Conservation (phyloP, 2,329 filamentous ascomycete genomes). For the Rhytidhysteron rufulum region DNA sequence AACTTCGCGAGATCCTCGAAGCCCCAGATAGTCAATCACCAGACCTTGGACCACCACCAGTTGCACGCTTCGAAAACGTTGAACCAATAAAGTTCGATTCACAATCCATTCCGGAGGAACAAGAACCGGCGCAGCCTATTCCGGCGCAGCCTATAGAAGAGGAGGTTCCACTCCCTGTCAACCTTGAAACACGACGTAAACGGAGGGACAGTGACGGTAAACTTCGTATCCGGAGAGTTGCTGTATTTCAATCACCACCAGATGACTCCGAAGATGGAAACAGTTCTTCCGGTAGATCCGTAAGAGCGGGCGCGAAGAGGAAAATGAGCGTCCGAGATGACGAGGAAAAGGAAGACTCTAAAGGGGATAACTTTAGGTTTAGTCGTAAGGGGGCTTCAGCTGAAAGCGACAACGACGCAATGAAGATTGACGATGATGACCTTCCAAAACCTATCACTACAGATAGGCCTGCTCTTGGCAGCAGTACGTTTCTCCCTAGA, state of each 20-base stretch:
- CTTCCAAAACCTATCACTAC: conserved; percentile 14
- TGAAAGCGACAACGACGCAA: conserved; percentile 11
- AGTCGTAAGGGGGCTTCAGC: conserved; percentile 34
- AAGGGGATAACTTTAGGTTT: conserved; percentile 45
- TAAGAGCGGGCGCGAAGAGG: conserved; percentile 52
- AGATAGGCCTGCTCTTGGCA: conserved; percentile 37
- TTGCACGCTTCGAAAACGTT: conserved; percentile 50
- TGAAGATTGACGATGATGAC: conserved; percentile 11
- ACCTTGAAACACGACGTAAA: conserved; percentile 51
- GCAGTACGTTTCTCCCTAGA: conserved; percentile 36
- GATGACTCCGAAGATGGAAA: conserved; percentile 26
- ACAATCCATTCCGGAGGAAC: conserved; percentile 15
- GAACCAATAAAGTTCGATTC: conserved; percentile 46
- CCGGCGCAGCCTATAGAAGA: conserved; percentile 21
- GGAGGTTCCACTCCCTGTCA: conserved; percentile 39
- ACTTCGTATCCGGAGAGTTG: conserved; percentile 39
- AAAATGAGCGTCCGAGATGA: conserved; percentile 55
- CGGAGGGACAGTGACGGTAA: conserved; percentile 49
- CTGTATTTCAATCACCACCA: conserved; percentile 40
- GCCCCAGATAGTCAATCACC: conserved; percentile 59
- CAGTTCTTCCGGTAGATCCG: conserved; percentile 15
- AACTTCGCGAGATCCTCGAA: conserved; percentile 54
- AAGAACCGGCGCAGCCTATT: conserved; percentile 20
- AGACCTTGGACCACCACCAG: conserved; percentile 60
- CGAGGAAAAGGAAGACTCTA: conserved; percentile 35